These are phyloP conservation scores for Russula sp. DNA, from an alignment of 768 basidiomycete species.

Conservation along the genomic window DNA sequence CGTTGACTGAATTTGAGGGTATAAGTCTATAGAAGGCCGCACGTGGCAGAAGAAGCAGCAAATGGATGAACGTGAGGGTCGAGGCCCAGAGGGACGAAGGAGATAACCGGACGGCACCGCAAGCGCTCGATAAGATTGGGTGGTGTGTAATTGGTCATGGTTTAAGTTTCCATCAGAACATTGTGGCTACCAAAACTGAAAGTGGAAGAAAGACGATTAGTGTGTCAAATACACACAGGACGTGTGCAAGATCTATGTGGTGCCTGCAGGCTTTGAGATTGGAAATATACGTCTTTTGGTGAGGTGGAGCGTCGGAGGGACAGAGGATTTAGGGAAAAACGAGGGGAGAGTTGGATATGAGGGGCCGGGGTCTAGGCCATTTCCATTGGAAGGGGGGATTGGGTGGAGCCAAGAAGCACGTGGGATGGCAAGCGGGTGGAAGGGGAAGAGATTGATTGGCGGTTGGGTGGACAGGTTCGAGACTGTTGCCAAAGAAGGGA, in stretches of 20 bases:
- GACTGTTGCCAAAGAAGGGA: slow-evolving; percentile 5
- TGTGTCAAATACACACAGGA: not conserved
- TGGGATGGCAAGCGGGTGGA: slow-evolving; percentile 3
- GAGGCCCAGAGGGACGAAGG: slow-evolving; percentile 1
- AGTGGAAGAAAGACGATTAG: not conserved
- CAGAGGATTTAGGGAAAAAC: not conserved
- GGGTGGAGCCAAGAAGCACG: slow-evolving; percentile 15
- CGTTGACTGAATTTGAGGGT: not conserved
- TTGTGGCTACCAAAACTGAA: slow-evolving; percentile 5
- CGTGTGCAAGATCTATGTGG: not conserved
- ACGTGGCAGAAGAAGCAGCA: slow-evolving; percentile 15
- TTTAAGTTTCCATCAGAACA: slow-evolving; percentile 17
- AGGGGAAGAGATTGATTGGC: slow-evolving; percentile 8
- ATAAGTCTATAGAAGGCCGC: not conserved
- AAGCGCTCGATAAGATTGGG: slow-evolving; percentile 15
- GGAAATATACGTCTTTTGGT: not conserved
- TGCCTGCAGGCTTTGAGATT: not conserved
- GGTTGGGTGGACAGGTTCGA: slow-evolving; percentile 7
- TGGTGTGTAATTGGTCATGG: slow-evolving; percentile 12
- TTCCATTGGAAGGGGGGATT: slow-evolving; percentile 14
- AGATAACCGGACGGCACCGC: slow-evolving; percentile 2
- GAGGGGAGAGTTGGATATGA: not conserved
- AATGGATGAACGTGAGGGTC: not conserved
- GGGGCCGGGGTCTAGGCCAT: slow-evolving; percentile 1
- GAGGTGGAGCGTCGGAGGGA: slow-evolving; percentile 5